phyloP scores from a whole-genome alignment of 805 yeast genomes.

The Wickerhamiella kazuoi region DNA sequence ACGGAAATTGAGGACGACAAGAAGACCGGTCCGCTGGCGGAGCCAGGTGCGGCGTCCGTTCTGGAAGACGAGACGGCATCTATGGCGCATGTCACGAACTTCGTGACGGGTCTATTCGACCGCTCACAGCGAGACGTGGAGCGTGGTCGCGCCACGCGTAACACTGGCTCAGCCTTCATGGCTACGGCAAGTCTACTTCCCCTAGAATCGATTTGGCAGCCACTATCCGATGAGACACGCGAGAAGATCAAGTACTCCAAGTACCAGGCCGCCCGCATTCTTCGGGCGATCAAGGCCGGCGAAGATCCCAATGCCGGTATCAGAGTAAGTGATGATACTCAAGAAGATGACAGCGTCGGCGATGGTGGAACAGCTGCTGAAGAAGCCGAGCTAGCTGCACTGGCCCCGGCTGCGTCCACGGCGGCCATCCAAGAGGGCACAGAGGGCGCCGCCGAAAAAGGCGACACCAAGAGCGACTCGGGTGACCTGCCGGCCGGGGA shows the following conservation, averaged over 20 bases:
- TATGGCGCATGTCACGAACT: constrained; percentile 35
- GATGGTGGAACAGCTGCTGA: neutral
- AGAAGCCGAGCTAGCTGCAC: neutral
- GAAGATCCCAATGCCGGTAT: constrained; percentile 33
- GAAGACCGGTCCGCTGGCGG: constrained; percentile 23
- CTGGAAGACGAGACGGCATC: constrained; percentile 45
- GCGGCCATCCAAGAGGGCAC: neutral
- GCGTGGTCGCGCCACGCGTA: constrained; percentile 25
- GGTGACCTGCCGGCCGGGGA: too few species aligned
- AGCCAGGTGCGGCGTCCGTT: constrained; percentile 26
- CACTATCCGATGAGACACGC: constrained; percentile 19
- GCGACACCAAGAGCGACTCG: neutral
- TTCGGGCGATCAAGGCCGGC: constrained; percentile 31
- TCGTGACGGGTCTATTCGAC: constrained; percentile 42
- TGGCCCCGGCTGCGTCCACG: neutral
- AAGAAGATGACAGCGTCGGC: neutral
- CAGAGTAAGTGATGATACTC: neutral
- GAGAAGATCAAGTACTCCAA: constrained; percentile 42
- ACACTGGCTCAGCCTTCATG: constrained; percentile 34
- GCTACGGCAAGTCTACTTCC: constrained; percentile 40
- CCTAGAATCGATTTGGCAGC: constrained; percentile 26
- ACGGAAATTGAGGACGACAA: constrained; percentile 54
- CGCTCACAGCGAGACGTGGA: constrained; percentile 33
- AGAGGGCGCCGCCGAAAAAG: neutral
- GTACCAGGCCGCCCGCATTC: constrained; percentile 41